Percentiles rank a stretch among this genome's conserved stretches.
Evolutionary conservation across 2,329 filamentous ascomycete genomes (phyloP).

Genomic region (Diaporthe vexans): DNA sequence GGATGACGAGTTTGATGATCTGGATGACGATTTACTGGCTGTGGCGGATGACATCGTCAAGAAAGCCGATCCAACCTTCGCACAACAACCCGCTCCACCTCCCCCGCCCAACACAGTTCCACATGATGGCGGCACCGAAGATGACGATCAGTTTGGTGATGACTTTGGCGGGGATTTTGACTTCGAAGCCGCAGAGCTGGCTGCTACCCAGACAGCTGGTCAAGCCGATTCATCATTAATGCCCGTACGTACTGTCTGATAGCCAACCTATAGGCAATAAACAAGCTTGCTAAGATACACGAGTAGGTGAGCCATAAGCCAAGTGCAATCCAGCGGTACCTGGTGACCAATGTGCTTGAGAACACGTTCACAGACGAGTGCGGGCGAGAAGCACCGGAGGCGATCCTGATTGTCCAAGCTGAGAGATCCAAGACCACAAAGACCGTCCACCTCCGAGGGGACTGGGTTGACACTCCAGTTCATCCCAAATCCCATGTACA

Average conservation of each 20-base stretch:
- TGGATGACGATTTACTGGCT: constrained; percentile 73
- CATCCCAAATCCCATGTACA: constrained; percentile 84
- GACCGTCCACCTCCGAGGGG: constrained; percentile 82
- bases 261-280: constrained; percentile 42
- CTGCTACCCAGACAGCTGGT: constrained; percentile 76
- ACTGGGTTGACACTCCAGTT: constrained; percentile 88
- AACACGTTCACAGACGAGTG: constrained; percentile 76
- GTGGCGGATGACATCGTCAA: constrained; percentile 60
- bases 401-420: constrained; percentile 87
- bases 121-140: constrained; percentile 52
- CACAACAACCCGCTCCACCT: constrained; percentile 39
- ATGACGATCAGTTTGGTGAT: constrained; percentile 71
- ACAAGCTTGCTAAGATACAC: constrained; percentile 73
- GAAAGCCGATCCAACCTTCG: constrained; percentile 50
- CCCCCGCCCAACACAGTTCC: constrained; percentile 48
- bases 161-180: constrained; percentile 82
- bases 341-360: constrained; percentile 81
- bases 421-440: constrained; percentile 77
- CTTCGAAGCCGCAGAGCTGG: constrained; percentile 81
- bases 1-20: constrained; percentile 75
- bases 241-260: constrained; percentile 66
- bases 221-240: constrained; percentile 50
- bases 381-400: constrained; percentile 74
- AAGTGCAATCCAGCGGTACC: constrained; percentile 87
- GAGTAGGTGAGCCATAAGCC: constrained; percentile 74